Evolutionary conservation across 495 filamentous ascomycete species (phyloP).

Genomic region (Neurospora sublineolata): DNA sequence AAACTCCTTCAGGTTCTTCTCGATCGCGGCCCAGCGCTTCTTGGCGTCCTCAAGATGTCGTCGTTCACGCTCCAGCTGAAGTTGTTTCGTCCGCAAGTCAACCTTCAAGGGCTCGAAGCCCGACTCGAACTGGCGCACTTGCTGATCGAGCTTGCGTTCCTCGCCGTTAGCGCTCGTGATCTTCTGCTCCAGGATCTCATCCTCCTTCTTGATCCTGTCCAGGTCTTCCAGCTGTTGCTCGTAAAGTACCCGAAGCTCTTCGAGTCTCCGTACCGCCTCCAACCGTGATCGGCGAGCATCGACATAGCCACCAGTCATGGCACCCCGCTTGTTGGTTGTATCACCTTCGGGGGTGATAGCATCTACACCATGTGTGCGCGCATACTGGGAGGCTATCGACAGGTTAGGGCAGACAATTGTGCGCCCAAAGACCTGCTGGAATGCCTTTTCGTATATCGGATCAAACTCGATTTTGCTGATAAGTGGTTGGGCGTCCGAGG

Average conservation of each 20-base stretch:
- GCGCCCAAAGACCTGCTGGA: slow-evolving; percentile 89
- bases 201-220: slow-evolving; percentile 35
- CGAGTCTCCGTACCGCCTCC: slow-evolving; percentile 67
- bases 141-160: slow-evolving; percentile 72
- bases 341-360: slow-evolving; percentile 93
- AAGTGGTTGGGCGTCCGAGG: slow-evolving; percentile 77
- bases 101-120: slow-evolving; percentile 69
- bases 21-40: slow-evolving; percentile 57
- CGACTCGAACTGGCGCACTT: slow-evolving; percentile 62
- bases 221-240: slow-evolving; percentile 48
- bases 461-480: slow-evolving; percentile 79
- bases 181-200: slow-evolving; percentile 73
- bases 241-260: slow-evolving; percentile 61
- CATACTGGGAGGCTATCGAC: slow-evolving; percentile 74
- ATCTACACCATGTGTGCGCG: slow-evolving; percentile 77
- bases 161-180: slow-evolving; percentile 73
- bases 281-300: slow-evolving; percentile 74
- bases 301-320: slow-evolving; percentile 84
- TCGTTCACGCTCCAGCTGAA: slow-evolving; percentile 59
- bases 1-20: slow-evolving; percentile 61
- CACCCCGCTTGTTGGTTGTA: slow-evolving; percentile 84
- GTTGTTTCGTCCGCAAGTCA: slow-evolving; percentile 59
- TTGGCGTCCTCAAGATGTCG: slow-evolving; percentile 64
- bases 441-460: slow-evolving; percentile 64
- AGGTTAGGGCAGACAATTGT: slow-evolving; percentile 90